Percentiles rank a stretch among this genome's conserved stretches.
These are phyloP conservation scores for Ustilago cynodontis DNA, from an alignment of 1,284 basidiomycete species.

Conservation along the genomic window DNA sequence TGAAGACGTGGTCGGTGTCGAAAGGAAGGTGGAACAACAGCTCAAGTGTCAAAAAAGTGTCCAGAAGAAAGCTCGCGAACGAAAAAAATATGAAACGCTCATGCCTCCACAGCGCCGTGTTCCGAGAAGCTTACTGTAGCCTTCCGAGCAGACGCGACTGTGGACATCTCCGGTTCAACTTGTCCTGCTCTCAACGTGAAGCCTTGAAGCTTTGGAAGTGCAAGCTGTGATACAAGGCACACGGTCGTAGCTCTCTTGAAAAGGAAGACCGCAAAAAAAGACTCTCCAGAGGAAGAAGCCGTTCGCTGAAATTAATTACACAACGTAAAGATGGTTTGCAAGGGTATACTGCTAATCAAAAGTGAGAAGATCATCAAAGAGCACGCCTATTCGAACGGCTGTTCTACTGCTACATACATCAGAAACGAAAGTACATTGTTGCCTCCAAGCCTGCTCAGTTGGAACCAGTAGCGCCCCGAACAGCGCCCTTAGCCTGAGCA, in stretches of 20 bases:
- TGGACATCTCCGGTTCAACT: not conserved
- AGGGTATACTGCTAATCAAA: conserved; percentile 42
- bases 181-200: too few species aligned
- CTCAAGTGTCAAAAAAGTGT: not conserved
- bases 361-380: conserved; percentile 1
- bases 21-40: conserved; percentile 9
- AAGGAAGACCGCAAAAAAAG: too few species aligned
- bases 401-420: conserved; percentile 16
- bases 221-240: not conserved
- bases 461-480: conserved; percentile 35
- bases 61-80: too few species aligned
- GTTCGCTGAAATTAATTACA: too few species aligned
- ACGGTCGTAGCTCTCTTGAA: too few species aligned
- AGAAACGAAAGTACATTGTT: not conserved
- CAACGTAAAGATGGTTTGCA: conserved; percentile 10
- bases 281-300: too few species aligned
- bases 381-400: not conserved
- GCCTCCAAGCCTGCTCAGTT: conserved; percentile 24
- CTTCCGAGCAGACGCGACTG: not conserved
- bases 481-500: conserved; percentile 49
- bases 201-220: too few species aligned
- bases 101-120: conserved; percentile 20
- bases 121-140: not conserved
- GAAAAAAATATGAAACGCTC: conserved; percentile 6
- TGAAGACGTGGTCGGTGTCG: too few species aligned